phyloP scores from a whole-genome alignment of 441 rosid species.

The Breynia disticha region DNA sequence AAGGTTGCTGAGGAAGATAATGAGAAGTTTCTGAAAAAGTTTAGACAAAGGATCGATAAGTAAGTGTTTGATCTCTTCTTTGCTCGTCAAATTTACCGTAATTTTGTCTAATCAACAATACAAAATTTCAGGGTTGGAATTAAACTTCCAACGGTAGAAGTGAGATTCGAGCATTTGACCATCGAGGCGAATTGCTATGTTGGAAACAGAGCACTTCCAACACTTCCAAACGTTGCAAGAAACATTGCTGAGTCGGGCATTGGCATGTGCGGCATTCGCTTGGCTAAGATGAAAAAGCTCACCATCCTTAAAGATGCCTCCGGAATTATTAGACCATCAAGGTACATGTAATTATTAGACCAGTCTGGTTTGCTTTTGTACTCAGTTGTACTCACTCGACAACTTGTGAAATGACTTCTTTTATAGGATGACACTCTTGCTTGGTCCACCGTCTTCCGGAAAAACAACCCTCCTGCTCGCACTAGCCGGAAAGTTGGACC shows the following conservation, averaged over 20 bases:
- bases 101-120: too few species aligned
- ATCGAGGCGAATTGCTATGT: slow-evolving; percentile 52
- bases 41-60: slow-evolving; percentile 59
- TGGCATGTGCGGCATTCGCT: slow-evolving; percentile 34
- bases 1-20: slow-evolving; percentile 71
- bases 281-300: slow-evolving; percentile 36
- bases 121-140: slow-evolving; percentile 41
- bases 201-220: slow-evolving; percentile 67
- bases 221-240: slow-evolving; percentile 45
- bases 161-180: slow-evolving; percentile 48
- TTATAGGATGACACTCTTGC: slow-evolving; percentile 43
- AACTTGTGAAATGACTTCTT: background rate
- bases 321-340: slow-evolving; percentile 62
- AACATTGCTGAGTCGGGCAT: slow-evolving; percentile 53
- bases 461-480: slow-evolving; percentile 24
- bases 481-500: slow-evolving; percentile 45
- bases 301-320: slow-evolving; percentile 56
- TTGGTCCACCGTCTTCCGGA: slow-evolving; percentile 26
- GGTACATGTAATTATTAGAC: slow-evolving; percentile 17
- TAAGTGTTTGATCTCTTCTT: slow-evolving; percentile 13
- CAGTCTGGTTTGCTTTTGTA: background rate
- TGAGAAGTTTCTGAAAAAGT: slow-evolving; percentile 44
- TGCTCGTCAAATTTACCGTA: too few species aligned
- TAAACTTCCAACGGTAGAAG: slow-evolving; percentile 53
- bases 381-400: too few species aligned